A percentile compares a stretch with the other conserved stretches of the same genome.
These are phyloP conservation scores for Eucalyptus urophylla DNA, from an alignment of 345 rosid genomes.

Conservation along the genomic window DNA sequence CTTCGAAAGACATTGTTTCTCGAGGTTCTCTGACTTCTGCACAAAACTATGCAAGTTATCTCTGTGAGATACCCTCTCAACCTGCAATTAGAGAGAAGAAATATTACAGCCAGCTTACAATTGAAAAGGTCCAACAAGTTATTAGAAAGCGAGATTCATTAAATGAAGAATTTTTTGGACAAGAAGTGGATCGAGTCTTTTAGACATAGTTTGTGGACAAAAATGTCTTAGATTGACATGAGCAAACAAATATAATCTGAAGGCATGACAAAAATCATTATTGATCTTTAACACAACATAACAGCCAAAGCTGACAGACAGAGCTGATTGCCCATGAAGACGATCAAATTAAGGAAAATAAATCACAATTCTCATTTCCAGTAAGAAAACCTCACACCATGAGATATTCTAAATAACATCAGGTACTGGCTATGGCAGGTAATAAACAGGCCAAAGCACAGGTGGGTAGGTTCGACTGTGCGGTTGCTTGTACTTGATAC, in stretches of 20 bases:
- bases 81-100: conserved; percentile 31
- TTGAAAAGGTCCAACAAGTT: not conserved
- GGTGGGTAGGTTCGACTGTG: not conserved
- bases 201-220: not conserved
- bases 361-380: not conserved
- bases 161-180: not conserved
- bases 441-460: not conserved
- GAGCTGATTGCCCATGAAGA: not conserved
- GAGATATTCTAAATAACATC: not conserved
- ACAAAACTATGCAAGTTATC: conserved; percentile 75
- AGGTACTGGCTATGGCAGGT: not conserved
- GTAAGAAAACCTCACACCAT: not conserved
- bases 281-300: not conserved
- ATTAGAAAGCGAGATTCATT: not conserved
- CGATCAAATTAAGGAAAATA: not conserved
- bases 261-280: not conserved
- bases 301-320: not conserved
- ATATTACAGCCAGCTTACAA: not conserved
- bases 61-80: conserved; percentile 87
- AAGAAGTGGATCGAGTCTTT: not conserved
- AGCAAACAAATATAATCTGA: not conserved
- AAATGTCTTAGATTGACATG: not conserved
- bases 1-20: conserved; percentile 78
- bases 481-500: not conserved
- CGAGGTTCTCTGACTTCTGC: conserved; percentile 86